These are phyloP conservation scores for Quercus tomentella DNA, from an alignment of 331 rosid species.

Conservation along the genomic window DNA sequence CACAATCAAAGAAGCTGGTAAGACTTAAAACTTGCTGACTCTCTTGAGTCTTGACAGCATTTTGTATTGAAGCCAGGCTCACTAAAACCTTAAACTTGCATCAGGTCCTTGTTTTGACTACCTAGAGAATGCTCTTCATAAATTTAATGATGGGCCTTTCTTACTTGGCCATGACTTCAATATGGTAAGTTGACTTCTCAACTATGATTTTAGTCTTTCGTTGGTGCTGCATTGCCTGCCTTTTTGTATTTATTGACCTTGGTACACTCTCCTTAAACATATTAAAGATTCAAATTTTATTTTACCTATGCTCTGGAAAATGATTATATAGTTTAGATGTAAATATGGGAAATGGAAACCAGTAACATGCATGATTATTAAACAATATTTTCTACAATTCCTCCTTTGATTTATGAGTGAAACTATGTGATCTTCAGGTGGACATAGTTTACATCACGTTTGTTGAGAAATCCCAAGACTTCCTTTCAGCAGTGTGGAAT, in stretches of 20 bases:
- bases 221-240: too few relatives aligned
- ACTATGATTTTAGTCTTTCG: too few relatives aligned
- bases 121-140: constrained; percentile 70
- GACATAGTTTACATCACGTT: constrained; percentile 66
- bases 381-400: neutral
- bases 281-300: too few relatives aligned
- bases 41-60: neutral
- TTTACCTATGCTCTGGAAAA: too few relatives aligned
- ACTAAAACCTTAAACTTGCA: constrained; percentile 6
- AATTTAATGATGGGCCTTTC: constrained; percentile 67
- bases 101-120: constrained; percentile 62
- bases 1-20: constrained; percentile 49
- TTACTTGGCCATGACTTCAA: constrained; percentile 61
- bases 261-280: too few relatives aligned
- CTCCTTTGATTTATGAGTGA: neutral
- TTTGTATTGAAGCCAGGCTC: neutral
- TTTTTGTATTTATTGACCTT: too few relatives aligned
- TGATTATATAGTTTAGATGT: neutral
- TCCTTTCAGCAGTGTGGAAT: constrained; percentile 42
- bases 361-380: neutral
- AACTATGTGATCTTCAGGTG: constrained; percentile 41
- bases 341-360: neutral
- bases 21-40: neutral
- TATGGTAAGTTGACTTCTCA: constrained; percentile 41
- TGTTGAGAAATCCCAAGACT: constrained; percentile 54